These are phyloP conservation scores for Xerocomellus amylosporus DNA, from an alignment of 768 basidiomycete species.

Conservation along the genomic window DNA sequence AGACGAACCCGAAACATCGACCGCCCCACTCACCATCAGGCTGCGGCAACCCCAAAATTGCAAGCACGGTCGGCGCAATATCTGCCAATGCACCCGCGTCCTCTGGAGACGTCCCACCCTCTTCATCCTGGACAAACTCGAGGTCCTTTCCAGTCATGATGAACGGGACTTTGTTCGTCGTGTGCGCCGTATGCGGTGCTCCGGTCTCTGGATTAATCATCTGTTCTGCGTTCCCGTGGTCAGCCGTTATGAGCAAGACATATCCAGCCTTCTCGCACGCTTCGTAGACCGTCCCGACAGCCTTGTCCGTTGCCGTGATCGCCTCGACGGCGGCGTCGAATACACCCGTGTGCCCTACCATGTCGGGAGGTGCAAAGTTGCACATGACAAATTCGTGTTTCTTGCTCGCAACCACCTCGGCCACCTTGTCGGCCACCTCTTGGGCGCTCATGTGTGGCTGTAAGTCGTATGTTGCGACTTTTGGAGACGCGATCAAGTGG, in stretches of 20 bases:
- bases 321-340: slow-evolving; percentile 91
- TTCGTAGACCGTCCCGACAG: slow-evolving; percentile 82
- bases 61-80: slow-evolving; percentile 87
- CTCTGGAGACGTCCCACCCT: slow-evolving; percentile 45
- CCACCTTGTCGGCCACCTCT: slow-evolving; percentile 89
- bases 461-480: slow-evolving; percentile 92
- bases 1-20: background rate
- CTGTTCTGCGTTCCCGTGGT: slow-evolving; percentile 96
- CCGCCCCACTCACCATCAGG: slow-evolving; percentile 54
- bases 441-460: slow-evolving; percentile 89
- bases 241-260: slow-evolving; percentile 83
- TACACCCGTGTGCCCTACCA: slow-evolving; percentile 94
- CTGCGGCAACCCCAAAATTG: slow-evolving; percentile 67
- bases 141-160: slow-evolving; percentile 73
- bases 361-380: slow-evolving; percentile 96
- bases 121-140: slow-evolving; percentile 49
- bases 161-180: slow-evolving; percentile 85
- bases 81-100: slow-evolving; percentile 82
- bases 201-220: slow-evolving; percentile 84
- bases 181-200: slow-evolving; percentile 89
- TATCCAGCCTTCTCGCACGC: slow-evolving; percentile 87
- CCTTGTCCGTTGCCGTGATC: slow-evolving; percentile 83
- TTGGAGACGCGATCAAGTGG: slow-evolving; percentile 87
- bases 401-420: slow-evolving; percentile 67
- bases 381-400: slow-evolving; percentile 93